Evolutionary conservation across 495 filamentous ascomycete species (phyloP).

Genomic region (Parmelia sp.): DNA sequence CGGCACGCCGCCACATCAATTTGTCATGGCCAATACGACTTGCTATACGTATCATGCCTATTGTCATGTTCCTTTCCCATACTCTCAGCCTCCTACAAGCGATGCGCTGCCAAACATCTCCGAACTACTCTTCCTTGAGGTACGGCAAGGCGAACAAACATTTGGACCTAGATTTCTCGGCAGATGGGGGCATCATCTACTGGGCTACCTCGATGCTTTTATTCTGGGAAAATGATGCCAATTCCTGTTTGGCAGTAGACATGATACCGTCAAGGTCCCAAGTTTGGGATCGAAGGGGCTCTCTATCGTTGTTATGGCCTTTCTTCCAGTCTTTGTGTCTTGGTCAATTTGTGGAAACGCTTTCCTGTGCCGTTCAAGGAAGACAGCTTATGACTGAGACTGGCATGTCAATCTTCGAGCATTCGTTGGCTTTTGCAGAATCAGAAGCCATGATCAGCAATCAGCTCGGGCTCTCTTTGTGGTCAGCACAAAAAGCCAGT

Average conservation of each 20-base stretch:
- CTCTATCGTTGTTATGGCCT: conserved; percentile 79
- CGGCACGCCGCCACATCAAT: conserved; percentile 66
- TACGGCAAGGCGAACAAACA: conserved; percentile 65
- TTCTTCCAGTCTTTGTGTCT: conserved; percentile 75
- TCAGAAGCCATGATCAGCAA: conserved; percentile 79
- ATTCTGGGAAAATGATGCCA: conserved; percentile 58
- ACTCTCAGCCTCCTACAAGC: conserved; percentile 66
- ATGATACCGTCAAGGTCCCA: conserved; percentile 48
- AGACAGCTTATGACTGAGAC: conserved; percentile 72
- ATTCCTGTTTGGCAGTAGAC: conserved; percentile 62
- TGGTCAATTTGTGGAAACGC: conserved; percentile 80
- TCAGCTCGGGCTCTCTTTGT: conserved; percentile 63
- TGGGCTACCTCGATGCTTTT: conserved; percentile 59
- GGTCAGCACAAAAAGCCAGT: conserved; percentile 43
- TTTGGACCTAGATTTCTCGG: conserved; percentile 65
- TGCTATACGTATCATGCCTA: conserved; percentile 64
- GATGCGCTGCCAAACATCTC: conserved; percentile 87
- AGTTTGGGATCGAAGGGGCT: conserved; percentile 53
- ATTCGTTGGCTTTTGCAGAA: conserved; percentile 93
- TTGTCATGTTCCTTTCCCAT: conserved; percentile 67
- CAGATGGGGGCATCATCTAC: conserved; percentile 63
- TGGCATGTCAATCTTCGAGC: conserved; percentile 94
- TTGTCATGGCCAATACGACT: conserved; percentile 68
- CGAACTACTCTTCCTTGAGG: conserved; percentile 62
- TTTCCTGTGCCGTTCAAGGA: conserved; percentile 87